Evolutionary conservation across 2,329 filamentous ascomycete species (phyloP).

Genomic region (Cytospora paraplurivora): DNA sequence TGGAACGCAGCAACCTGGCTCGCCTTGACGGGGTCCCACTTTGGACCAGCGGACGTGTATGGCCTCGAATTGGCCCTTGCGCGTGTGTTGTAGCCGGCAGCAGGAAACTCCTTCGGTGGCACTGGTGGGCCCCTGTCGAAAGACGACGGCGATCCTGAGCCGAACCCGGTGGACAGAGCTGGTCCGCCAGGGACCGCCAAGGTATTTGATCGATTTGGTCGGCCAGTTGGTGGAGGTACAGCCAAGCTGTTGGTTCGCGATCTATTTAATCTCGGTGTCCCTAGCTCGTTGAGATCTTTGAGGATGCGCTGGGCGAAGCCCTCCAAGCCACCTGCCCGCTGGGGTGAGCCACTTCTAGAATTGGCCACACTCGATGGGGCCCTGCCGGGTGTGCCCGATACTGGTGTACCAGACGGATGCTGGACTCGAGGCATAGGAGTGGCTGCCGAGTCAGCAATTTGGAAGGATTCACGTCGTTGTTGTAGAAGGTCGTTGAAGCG

Average conservation of each 20-base stretch:
- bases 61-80: constrained; percentile 40
- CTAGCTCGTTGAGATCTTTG: constrained; percentile 62
- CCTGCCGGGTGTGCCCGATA: constrained; percentile 34
- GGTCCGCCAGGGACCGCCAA: constrained; percentile 36
- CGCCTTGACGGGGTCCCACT: constrained; percentile 41
- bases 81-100: constrained; percentile 41
- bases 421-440: constrained; percentile 35
- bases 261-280: constrained; percentile 54
- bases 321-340: constrained; percentile 58
- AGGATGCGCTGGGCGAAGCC: constrained; percentile 65
- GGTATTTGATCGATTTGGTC: constrained; percentile 53
- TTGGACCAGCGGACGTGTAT: constrained; percentile 42
- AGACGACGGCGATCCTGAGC: constrained; percentile 38
- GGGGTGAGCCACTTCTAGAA: constrained; percentile 53
- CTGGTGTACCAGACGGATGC: constrained; percentile 32
- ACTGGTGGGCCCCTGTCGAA: constrained; percentile 40
- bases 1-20: constrained; percentile 63
- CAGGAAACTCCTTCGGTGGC: constrained; percentile 47
- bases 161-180: constrained; percentile 32
- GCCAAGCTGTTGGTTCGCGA: constrained; percentile 54
- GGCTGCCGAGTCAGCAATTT: constrained; percentile 56
- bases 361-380: constrained; percentile 50
- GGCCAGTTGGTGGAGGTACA: constrained; percentile 26
- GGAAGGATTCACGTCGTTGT: constrained; percentile 65
- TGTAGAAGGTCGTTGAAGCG: constrained; percentile 73